Percentiles rank a stretch among this genome's conserved stretches.
These are phyloP conservation scores for Blepharisma japonicum DNA, from an alignment of 73 alveolate species.

Conservation along the genomic window DNA sequence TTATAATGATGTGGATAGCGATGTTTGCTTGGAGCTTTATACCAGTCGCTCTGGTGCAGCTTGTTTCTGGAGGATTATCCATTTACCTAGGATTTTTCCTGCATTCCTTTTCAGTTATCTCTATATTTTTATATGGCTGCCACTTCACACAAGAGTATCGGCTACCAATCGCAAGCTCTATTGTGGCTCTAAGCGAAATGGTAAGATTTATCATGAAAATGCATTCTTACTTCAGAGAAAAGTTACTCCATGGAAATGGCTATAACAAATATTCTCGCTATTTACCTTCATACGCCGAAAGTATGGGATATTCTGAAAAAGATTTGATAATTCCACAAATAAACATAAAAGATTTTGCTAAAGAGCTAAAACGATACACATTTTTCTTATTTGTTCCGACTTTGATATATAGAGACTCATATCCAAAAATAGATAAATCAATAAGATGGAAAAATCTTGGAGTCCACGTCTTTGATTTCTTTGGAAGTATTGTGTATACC, in stretches of 20 bases:
- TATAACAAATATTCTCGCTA: conserved; percentile 37
- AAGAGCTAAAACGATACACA: conserved; percentile 55
- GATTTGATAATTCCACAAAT: conserved; percentile 63
- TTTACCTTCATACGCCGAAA: conserved; percentile 54
- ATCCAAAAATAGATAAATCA: conserved; percentile 42
- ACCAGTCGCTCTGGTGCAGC: not conserved
- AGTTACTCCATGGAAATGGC: conserved; percentile 58
- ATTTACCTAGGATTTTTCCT: not conserved
- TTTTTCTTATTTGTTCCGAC: conserved; percentile 81
- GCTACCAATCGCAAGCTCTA: not conserved
- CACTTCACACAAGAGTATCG: not conserved
- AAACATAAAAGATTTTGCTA: conserved; percentile 36
- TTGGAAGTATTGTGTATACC: conserved; percentile 48
- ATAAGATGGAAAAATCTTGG: conserved; percentile 42
- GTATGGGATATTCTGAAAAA: conserved; percentile 47
- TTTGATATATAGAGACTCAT: conserved; percentile 72
- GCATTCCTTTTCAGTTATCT: not conserved
- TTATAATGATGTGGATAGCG: not conserved
- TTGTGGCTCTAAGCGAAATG: conserved; percentile 50
- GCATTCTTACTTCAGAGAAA: conserved; percentile 82
- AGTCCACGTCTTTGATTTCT: conserved; percentile 43
- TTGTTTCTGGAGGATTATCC: not conserved
- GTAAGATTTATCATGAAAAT: conserved; percentile 74
- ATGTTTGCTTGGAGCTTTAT: not conserved
- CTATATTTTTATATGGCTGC: not conserved